A percentile compares a stretch with the other conserved stretches of the same genome.
These are phyloP conservation scores for Peronospora destructor DNA, from an alignment of 352 stramenopile species.

Conservation along the genomic window DNA sequence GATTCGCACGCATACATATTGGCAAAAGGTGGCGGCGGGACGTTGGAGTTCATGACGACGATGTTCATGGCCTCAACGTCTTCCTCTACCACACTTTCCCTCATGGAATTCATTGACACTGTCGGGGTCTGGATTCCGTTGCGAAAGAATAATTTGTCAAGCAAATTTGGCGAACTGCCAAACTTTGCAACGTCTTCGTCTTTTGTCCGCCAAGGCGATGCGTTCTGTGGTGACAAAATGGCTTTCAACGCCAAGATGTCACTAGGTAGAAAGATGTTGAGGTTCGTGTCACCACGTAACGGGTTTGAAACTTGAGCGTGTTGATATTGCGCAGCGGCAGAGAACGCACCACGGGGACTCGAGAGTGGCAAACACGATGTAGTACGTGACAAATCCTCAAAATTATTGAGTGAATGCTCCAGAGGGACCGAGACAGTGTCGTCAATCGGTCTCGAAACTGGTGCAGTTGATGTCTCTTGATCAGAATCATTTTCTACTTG, in stretches of 20 bases:
- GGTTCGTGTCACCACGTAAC: slow-evolving; percentile 24
- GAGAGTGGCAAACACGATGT: slow-evolving; percentile 25
- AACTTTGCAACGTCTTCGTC: neutral
- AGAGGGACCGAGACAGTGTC: neutral
- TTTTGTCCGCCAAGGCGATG: neutral
- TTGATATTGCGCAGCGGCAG: slow-evolving; percentile 5
- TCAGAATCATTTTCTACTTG: neutral
- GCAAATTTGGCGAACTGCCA: slow-evolving; percentile 17
- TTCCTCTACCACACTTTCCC: slow-evolving; percentile 37
- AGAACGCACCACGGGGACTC: slow-evolving; percentile 4
- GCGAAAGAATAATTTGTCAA: slow-evolving; percentile 40
- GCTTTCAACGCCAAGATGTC: slow-evolving; percentile 51
- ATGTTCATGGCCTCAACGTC: slow-evolving; percentile 38
- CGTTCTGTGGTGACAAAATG: slow-evolving; percentile 41
- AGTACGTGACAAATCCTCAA: slow-evolving; percentile 11
- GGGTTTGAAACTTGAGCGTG: slow-evolving; percentile 12
- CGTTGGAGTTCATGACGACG: slow-evolving; percentile 44
- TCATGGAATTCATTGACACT: slow-evolving; percentile 13
- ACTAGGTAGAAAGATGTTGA: slow-evolving; percentile 49
- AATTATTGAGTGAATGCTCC: slow-evolving; percentile 1
- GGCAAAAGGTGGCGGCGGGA: slow-evolving; percentile 59
- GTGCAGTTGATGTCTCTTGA: neutral
- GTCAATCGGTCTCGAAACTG: neutral
- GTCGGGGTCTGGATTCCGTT: neutral
- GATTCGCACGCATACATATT: slow-evolving; percentile 75